Evolutionary conservation across 2,329 filamentous ascomycete species (phyloP), one percentile per base, ranked within the genome.

Genomic region (Coniochaeta sp.): DNA sequence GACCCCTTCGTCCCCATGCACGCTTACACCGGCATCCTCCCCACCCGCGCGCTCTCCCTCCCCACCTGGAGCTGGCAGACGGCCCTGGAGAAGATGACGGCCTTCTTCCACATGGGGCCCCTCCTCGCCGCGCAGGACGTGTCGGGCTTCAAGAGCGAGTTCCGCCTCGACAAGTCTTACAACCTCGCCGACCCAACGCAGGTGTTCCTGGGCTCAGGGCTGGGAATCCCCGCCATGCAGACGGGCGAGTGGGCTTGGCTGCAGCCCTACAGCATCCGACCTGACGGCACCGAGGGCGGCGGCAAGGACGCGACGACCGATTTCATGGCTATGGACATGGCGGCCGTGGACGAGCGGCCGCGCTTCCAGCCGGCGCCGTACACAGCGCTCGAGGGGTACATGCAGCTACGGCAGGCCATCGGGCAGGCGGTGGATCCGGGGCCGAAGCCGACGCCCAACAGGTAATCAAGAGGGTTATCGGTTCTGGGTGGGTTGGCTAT

Each of bases 61-160:
- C 67, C 67, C 0, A 10, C 57, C 0, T 74, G 69, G 70, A 69
- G 66, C 0, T 66, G 64, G 63, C 62, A 73, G 51, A 24, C 45
- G 0, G 69, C 69, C 4, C 53, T 73, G 55, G 53, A 61, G 10
- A 62, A 52, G 2, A 73, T 74, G 63, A 69, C 62, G 0, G 69
- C 69, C 0, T 74, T 74, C 49, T 71, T 72, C 55, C 65, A 67
- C 47, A 50, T 61, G 0, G 71, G 71, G 0, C 71, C 69, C 0
- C 10, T 70, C 26, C 55, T 62, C 0, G 35, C 69, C 6, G 58
- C 60, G 3, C 31, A 30, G 0, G 56, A 64, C 9, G 55, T 65
- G 6, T 56, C 57, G n/a, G 2, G 45, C 32, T 50, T 49, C 16
- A 51, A 18, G 5, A 6, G 45, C 48, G 22, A 33, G 24, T 6